Percentiles rank a stretch among this genome's conserved stretches.
These are phyloP conservation scores for Inonotus obliquus DNA, from an alignment of 1,284 basidiomycete genomes.

Conservation along the genomic window DNA sequence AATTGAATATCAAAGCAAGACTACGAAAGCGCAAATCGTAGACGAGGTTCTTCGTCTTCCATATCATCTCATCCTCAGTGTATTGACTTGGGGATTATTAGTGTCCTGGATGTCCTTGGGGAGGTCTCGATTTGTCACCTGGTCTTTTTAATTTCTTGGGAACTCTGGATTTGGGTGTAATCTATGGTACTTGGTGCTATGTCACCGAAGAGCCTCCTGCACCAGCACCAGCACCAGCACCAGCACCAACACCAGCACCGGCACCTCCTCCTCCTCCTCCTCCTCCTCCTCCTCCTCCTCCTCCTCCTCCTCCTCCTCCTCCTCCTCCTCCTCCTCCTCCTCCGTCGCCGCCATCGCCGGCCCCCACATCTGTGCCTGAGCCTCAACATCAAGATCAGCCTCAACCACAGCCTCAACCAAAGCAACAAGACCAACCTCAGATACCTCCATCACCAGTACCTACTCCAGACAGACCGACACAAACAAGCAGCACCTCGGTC, in stretches of 20 bases:
- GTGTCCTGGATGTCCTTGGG: constrained; percentile 38
- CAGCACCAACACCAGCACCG: neutral
- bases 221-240: neutral
- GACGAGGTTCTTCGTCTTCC: constrained; percentile 32
- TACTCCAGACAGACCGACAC: neutral
- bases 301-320: constrained; percentile 5
- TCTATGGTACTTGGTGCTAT: constrained; percentile 39
- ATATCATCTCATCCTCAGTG: constrained; percentile 7
- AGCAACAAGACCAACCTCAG: neutral
- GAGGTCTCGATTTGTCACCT: constrained; percentile 44
- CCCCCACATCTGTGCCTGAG: neutral
- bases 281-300: neutral
- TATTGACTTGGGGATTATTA: constrained; percentile 13
- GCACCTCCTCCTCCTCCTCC: neutral
- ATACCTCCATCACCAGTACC: neutral
- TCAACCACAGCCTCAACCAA: neutral
- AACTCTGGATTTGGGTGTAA: constrained; percentile 28
- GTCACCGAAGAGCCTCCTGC: constrained; percentile 15
- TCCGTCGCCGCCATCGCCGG: neutral
- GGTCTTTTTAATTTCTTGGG: constrained; percentile 44
- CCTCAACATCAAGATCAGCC: too few relatives aligned
- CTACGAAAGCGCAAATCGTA: constrained; percentile 37
- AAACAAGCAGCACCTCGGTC: neutral
- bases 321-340: neutral
- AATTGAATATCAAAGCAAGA: constrained; percentile 43